Percentiles rank a stretch among this genome's conserved stretches.
These are phyloP conservation scores for Tanacetum coccineum DNA, from an alignment of 129 eudicot species.

Conservation along the genomic window DNA sequence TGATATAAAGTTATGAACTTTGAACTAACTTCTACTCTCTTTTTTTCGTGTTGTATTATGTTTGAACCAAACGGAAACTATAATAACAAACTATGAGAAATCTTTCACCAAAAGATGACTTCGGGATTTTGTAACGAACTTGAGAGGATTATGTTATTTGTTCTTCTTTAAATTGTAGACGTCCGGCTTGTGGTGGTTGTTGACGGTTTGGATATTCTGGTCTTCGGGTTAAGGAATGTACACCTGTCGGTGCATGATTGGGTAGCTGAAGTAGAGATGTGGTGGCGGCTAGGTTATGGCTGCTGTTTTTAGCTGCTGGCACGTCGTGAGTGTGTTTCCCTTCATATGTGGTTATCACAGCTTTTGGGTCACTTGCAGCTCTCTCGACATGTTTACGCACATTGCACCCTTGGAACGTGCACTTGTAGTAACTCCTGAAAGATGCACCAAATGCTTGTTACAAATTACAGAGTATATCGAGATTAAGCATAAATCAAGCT, in stretches of 20 bases:
- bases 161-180: slow-evolving; percentile 79
- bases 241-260: slow-evolving; percentile 31
- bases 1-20: slow-evolving; percentile 22
- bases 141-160: slow-evolving; percentile 34
- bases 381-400: slow-evolving; percentile 88
- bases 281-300: slow-evolving; percentile 51
- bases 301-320: slow-evolving; percentile 78
- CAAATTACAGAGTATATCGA: too few relatives aligned
- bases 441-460: neutral
- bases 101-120: slow-evolving; percentile 17
- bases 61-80: slow-evolving; percentile 23
- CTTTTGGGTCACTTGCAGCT: slow-evolving; percentile 91
- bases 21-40: slow-evolving; percentile 33
- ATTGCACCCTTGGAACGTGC: slow-evolving; percentile 69
- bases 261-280: slow-evolving; percentile 47
- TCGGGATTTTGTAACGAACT: neutral
- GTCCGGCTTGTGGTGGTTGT: slow-evolving; percentile 50
- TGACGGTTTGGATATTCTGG: slow-evolving; percentile 45
- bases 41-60: slow-evolving; percentile 17
- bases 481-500: too few relatives aligned
- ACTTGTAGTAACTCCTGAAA: slow-evolving; percentile 86
- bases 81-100: slow-evolving; percentile 22
- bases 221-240: slow-evolving; percentile 31
- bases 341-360: slow-evolving; percentile 82
- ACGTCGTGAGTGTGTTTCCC: slow-evolving; percentile 93